Evolutionary conservation across 441 rosid genomes (phyloP).

Genomic region (Daphne laureola): DNA sequence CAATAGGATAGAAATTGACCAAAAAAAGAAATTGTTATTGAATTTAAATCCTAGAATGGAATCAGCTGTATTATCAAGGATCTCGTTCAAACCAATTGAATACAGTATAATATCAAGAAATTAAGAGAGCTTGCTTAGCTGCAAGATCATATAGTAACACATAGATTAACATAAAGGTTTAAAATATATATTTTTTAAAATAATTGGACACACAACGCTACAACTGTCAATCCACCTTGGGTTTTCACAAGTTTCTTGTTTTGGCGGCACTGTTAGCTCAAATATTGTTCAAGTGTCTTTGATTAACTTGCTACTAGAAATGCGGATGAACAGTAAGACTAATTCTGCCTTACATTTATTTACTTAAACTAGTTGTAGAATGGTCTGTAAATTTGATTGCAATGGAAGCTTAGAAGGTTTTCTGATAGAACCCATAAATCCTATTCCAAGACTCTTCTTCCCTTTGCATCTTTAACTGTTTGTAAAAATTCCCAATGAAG

Average conservation of each 20-base stretch:
- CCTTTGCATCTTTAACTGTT: conserved; percentile 68
- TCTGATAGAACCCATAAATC: conserved; percentile 46
- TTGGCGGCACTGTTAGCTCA: conserved; percentile 9
- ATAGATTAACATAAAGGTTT: not conserved
- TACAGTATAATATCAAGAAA: too few species aligned
- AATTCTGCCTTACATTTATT: not conserved
- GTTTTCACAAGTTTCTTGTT: not conserved
- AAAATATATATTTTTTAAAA: not conserved
- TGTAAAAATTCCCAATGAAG: conserved; percentile 60
- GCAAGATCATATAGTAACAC: not conserved
- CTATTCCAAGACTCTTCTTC: conserved; percentile 63
- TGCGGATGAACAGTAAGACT: not conserved
- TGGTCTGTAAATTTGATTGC: too few species aligned
- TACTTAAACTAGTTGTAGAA: not conserved
- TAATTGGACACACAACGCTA: not conserved
- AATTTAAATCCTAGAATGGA: not conserved
- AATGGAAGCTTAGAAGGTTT: conserved; percentile 24
- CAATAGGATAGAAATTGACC: not conserved
- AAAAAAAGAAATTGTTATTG: too few species aligned
- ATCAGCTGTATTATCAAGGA: not conserved
- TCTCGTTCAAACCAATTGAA: not conserved
- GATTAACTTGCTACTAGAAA: conserved; percentile 2
- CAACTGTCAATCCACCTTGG: not conserved
- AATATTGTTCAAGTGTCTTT: conserved; percentile 13
- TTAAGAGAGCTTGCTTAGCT: too few species aligned